Conservation (phyloP, 257 asterid species). For the Coffea eugenioides region DNA sequence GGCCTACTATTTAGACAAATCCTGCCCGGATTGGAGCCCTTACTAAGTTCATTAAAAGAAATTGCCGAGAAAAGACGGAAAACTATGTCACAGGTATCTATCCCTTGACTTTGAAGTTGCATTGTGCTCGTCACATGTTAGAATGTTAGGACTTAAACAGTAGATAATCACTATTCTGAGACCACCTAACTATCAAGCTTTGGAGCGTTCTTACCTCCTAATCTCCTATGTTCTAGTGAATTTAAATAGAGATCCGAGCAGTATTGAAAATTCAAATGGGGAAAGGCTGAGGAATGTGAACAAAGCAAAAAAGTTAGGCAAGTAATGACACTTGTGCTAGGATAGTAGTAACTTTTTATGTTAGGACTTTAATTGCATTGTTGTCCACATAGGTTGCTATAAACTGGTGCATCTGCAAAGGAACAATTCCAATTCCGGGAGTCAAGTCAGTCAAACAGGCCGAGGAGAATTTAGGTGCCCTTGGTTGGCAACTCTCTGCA, state of each 20-base stretch:
- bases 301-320: not conserved
- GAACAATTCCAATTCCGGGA: conserved; percentile 87
- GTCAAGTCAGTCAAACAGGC: conserved; percentile 77
- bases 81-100: conserved; percentile 65
- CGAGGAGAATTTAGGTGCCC: conserved; percentile 82
- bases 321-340: not conserved
- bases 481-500: conserved; percentile 82
- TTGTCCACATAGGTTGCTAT: conserved; percentile 58
- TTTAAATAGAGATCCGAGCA: not conserved
- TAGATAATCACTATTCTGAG: not conserved
- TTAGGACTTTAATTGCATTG: too few relatives aligned
- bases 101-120: conserved; percentile 2
- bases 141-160: not conserved
- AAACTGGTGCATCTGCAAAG: conserved; percentile 92
- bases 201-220: not conserved
- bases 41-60: conserved; percentile 54
- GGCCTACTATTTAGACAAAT: conserved; percentile 77
- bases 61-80: conserved; percentile 62
- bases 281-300: not conserved
- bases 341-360: too few relatives aligned
- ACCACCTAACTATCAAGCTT: not conserved
- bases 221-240: not conserved
- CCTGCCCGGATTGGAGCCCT: conserved; percentile 83
- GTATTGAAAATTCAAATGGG: not conserved
- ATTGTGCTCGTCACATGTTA: not conserved